Conservation (phyloP, 306 rosid genomes). For the Quillaja saponaria region DNA sequence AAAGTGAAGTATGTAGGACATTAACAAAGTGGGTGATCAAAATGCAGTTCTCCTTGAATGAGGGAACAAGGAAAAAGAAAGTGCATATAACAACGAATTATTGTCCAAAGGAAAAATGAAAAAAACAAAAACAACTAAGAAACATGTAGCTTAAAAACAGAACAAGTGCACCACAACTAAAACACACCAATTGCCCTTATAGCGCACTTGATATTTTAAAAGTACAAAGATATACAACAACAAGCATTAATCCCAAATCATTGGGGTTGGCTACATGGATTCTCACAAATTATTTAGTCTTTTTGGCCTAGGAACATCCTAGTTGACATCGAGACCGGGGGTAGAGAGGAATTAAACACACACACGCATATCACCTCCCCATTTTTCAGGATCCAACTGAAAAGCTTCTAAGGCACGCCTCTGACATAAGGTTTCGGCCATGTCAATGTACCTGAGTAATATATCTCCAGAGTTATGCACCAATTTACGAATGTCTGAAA, state of each 20-base stretch:
- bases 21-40: constrained; percentile 28
- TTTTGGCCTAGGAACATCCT: no score
- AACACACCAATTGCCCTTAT: constrained; percentile 3
- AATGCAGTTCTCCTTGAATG: background rate
- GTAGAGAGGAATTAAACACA: no score
- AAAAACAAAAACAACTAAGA: no score
- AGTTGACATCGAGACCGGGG: no score
- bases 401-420: constrained; percentile 87
- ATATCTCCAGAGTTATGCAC: constrained; percentile 19
- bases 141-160: constrained; percentile 12
- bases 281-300: no score
- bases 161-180: constrained; percentile 14
- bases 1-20: constrained; percentile 33
- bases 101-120: no score
- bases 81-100: constrained; percentile 5
- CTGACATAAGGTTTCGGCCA: constrained; percentile 87
- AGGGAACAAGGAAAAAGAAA: constrained; percentile 6
- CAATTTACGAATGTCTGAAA: constrained; percentile 5
- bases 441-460: constrained; percentile 73
- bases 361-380: constrained; percentile 68
- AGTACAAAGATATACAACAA: constrained; percentile 21
- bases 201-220: background rate
- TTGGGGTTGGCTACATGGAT: no score
- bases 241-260: no score
- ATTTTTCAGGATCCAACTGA: constrained; percentile 78